Evolutionary conservation across 2,329 filamentous ascomycete genomes (phyloP).

Genomic region (Beauveria asiatica): DNA sequence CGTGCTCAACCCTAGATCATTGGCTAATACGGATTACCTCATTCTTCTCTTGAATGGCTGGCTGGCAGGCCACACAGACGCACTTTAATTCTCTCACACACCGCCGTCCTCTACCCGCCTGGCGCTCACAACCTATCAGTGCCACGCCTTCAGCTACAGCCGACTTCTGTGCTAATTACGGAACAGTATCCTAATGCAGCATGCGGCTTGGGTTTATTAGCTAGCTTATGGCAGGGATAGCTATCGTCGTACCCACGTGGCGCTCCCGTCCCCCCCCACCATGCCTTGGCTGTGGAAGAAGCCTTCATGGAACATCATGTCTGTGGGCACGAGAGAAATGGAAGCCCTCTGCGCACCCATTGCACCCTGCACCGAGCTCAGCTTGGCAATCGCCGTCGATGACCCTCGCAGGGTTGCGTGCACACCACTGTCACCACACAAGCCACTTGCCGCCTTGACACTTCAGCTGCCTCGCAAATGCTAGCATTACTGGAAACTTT

Average conservation of each 20-base stretch:
- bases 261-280: conserved; percentile 5
- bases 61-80: neutral
- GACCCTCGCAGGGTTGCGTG: neutral
- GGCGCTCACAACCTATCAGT: neutral
- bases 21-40: neutral
- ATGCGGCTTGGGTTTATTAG: neutral
- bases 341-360: neutral
- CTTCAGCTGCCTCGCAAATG: neutral
- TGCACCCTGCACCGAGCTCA: neutral
- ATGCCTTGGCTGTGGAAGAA: neutral
- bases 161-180: conserved; percentile 7
- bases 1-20: neutral
- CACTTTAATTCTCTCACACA: neutral
- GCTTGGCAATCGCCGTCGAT: neutral
- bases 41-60: neutral
- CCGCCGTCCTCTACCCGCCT: neutral
- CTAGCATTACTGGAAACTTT: neutral
- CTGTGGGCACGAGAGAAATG: neutral
- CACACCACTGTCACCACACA: neutral
- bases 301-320: neutral
- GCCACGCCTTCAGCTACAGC: neutral
- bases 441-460: conserved; percentile 4
- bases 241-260: conserved; percentile 11
- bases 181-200: conserved; percentile 10
- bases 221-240: neutral